phyloP scores from a whole-genome alignment of 1,139 yeast species.

The Debaryomycetaceae sp. region DNA sequence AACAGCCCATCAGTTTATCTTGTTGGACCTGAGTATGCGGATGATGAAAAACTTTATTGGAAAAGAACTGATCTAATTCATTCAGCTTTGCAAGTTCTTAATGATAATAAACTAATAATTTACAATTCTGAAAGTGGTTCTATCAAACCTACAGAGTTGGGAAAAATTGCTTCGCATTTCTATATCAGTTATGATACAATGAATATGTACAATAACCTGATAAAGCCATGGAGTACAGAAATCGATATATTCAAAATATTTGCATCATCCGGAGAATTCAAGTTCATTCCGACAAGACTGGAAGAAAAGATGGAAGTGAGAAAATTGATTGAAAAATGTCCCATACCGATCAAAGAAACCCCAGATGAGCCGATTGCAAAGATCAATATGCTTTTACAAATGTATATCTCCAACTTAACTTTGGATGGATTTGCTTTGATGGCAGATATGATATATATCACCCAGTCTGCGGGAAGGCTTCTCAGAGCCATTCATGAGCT shows the following conservation, averaged over 20 bases:
- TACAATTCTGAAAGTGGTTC: conserved; percentile 52
- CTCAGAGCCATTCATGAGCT: conserved; percentile 84
- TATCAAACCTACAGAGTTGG: conserved; percentile 65
- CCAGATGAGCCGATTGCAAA: conserved; percentile 75
- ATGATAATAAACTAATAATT: conserved; percentile 52
- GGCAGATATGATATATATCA: conserved; percentile 91
- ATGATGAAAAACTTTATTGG: conserved; percentile 41
- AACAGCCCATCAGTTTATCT: conserved; percentile 70
- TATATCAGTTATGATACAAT: conserved; percentile 78
- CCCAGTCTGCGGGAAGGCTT: conserved; percentile 90
- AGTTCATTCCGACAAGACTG: conserved; percentile 75
- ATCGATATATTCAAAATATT: conserved; percentile 78
- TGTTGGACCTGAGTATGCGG: conserved; percentile 64
- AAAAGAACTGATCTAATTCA: conserved; percentile 70
- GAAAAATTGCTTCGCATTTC: conserved; percentile 82
- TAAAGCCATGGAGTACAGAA: conserved; percentile 64
- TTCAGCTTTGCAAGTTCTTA: conserved; percentile 65
- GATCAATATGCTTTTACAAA: conserved; percentile 74
- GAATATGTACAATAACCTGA: conserved; percentile 53
- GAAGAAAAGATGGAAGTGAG: conserved; percentile 82
- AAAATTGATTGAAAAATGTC: conserved; percentile 70
- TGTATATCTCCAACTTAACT: conserved; percentile 71
- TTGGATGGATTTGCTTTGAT: conserved; percentile 88
- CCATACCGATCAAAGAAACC: conserved; percentile 79
- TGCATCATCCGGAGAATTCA: conserved; percentile 81